phyloP scores from a whole-genome alignment of 129 eudicot species.

The Ambrosia trifida region DNA sequence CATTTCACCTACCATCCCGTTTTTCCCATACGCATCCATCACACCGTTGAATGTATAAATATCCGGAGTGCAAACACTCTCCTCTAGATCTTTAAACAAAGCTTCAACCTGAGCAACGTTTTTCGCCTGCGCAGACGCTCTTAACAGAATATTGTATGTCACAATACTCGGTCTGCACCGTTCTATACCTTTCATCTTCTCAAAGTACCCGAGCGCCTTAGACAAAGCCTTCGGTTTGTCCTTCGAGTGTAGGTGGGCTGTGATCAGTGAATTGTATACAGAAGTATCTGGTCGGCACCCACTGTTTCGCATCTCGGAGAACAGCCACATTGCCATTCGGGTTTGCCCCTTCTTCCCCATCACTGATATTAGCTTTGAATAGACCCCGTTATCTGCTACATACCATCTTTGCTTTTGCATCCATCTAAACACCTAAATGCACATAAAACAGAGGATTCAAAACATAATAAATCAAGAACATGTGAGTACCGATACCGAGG shows the following conservation, averaged over 20 bases:
- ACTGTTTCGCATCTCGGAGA: too few species aligned
- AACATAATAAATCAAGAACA: background rate
- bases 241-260: constrained; percentile 83
- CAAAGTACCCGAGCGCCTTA: constrained; percentile 75
- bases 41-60: constrained; percentile 86
- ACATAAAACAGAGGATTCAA: too few species aligned
- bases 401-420: constrained; percentile 97
- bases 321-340: constrained; percentile 81
- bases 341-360: constrained; percentile 97
- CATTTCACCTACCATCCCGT: constrained; percentile 58
- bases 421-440: constrained; percentile 87
- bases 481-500: too few species aligned
- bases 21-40: constrained; percentile 66
- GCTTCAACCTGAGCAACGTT: constrained; percentile 25
- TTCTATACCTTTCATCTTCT: constrained; percentile 90
- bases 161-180: constrained; percentile 74
- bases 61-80: constrained; percentile 72
- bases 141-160: constrained; percentile 79
- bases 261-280: constrained; percentile 84
- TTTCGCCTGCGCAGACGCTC: constrained; percentile 77
- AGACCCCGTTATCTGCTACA: constrained; percentile 86
- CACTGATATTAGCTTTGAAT: constrained; percentile 84
- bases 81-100: constrained; percentile 74
- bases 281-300: constrained; percentile 96
- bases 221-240: constrained; percentile 78